Percentiles rank a stretch among this genome's conserved stretches.
Conservation (phyloP, 495 filamentous ascomycete species). For the Parachaetomium inaequale region DNA sequence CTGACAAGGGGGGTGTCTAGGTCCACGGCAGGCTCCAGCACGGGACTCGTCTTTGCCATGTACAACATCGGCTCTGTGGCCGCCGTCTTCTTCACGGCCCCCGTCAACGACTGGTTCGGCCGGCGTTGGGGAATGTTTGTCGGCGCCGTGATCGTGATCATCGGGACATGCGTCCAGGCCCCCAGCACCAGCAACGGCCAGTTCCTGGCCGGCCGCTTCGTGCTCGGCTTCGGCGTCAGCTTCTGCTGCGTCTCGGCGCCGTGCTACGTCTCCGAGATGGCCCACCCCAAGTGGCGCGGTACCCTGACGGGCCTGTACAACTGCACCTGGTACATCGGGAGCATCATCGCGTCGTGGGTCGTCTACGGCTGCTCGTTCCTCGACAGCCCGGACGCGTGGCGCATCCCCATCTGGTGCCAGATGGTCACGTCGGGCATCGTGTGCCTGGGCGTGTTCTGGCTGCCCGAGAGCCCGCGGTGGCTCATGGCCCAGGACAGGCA, state of each 20-base stretch:
- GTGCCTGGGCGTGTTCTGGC: conserved; percentile 30
- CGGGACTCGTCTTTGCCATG: conserved; percentile 56
- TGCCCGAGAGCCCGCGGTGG: conserved; percentile 41
- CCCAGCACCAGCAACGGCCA: conserved; percentile 32
- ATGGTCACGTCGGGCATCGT: conserved; percentile 37
- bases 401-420: conserved; percentile 39
- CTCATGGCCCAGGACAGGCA: conserved; percentile 39
- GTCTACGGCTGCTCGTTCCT: conserved; percentile 31
- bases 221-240: conserved; percentile 70
- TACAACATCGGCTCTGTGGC: conserved; percentile 57
- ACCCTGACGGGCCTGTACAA: conserved; percentile 48
- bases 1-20: conserved; percentile 16
- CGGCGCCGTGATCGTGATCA: conserved; percentile 56
- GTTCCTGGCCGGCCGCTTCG: conserved; percentile 73
- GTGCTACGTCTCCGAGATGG: conserved; percentile 69
- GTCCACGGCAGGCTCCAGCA: conserved; percentile 36
- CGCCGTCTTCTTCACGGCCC: conserved; percentile 53
- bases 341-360: conserved; percentile 32
- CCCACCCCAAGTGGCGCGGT: conserved; percentile 67
- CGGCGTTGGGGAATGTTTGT: conserved; percentile 62
- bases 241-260: conserved; percentile 67
- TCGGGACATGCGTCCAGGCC: conserved; percentile 58
- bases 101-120: conserved; percentile 49
- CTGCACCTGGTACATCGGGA: conserved; percentile 37
- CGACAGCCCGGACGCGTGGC: conserved; percentile 28